A percentile compares a stretch with the other conserved stretches of the same genome.
Conservation (phyloP, 2,329 filamentous ascomycete genomes). For the Neonectria neomacrospora region DNA sequence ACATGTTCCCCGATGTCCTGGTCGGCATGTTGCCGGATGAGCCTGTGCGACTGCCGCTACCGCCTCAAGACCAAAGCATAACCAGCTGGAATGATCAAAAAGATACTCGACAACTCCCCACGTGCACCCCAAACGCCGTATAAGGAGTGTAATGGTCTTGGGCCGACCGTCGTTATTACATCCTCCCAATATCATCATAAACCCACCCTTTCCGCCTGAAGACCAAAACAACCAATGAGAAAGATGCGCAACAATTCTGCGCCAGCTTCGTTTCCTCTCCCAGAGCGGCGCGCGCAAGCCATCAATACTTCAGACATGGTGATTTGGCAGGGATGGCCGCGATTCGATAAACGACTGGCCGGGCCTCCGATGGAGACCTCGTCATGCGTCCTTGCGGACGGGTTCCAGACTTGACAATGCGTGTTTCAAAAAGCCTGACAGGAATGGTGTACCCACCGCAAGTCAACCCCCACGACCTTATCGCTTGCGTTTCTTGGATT, state of each 20-base stretch:
- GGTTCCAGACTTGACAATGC: slow-evolving; percentile 24
- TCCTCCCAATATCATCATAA: slow-evolving; percentile 48
- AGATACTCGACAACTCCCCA: slow-evolving; percentile 45
- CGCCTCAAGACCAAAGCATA: slow-evolving; percentile 26
- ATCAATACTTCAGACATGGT: slow-evolving; percentile 17
- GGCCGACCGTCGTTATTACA: slow-evolving; percentile 53
- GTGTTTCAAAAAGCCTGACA: slow-evolving; percentile 26
- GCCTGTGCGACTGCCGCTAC: slow-evolving; percentile 5
- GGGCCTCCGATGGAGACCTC: slow-evolving; percentile 13
- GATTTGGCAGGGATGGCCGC: slow-evolving; percentile 23
- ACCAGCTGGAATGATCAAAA: slow-evolving; percentile 32
- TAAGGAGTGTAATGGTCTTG: slow-evolving; percentile 53
- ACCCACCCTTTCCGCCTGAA: slow-evolving; percentile 37
- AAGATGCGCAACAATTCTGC: slow-evolving; percentile 23
- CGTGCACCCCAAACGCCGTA: slow-evolving; percentile 47
- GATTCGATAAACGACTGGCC: slow-evolving; percentile 29
- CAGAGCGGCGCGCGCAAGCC: slow-evolving; percentile 30
- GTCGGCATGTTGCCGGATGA: slow-evolving; percentile 10
- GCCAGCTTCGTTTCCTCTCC: slow-evolving; percentile 16
- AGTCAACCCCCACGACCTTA: slow-evolving; percentile 45
- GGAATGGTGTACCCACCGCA: neutral
- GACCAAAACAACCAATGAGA: slow-evolving; percentile 35
- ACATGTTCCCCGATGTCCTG: neutral
- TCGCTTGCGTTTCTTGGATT: slow-evolving; percentile 72
- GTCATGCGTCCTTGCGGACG: slow-evolving; percentile 21